Evolutionary conservation across 1,139 yeast species (phyloP).

Genomic region (Geotrichum fermentans): DNA sequence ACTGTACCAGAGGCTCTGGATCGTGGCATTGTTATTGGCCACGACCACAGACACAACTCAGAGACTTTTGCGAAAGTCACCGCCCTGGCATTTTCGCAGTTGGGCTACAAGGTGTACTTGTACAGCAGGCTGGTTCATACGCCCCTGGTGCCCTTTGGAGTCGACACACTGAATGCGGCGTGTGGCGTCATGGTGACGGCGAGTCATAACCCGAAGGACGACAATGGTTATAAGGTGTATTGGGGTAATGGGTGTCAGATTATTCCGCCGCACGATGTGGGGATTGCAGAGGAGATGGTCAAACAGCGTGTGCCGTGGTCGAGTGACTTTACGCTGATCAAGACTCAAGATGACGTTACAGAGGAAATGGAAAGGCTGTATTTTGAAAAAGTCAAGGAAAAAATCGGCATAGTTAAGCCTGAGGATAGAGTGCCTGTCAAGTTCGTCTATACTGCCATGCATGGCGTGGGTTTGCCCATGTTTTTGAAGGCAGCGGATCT

Average conservation of each 20-base stretch:
- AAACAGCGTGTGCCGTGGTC: constrained; percentile 60
- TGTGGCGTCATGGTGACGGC: constrained; percentile 97
- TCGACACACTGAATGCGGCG: constrained; percentile 56
- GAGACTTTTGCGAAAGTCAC: constrained; percentile 72
- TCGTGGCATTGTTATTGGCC: constrained; percentile 72
- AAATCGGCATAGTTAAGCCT: constrained; percentile 12
- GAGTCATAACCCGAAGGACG: constrained; percentile 89
- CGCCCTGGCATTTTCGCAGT: constrained; percentile 64
- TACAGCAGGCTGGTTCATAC: constrained; percentile 70
- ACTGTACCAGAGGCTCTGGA: constrained; percentile 33
- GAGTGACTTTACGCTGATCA: constrained; percentile 24
- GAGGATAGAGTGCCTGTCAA: constrained; percentile 33
- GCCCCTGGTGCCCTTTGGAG: constrained; percentile 86
- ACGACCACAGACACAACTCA: constrained; percentile 86
- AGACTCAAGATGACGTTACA: constrained; percentile 18
- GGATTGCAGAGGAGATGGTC: constrained; percentile 62
- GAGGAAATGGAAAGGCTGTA: constrained; percentile 25
- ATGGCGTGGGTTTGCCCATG: constrained; percentile 70
- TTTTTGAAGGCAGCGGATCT: constrained; percentile 32
- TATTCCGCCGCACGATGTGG: constrained; percentile 81
- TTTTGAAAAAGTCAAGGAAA: constrained; percentile 23
- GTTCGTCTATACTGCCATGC: constrained; percentile 89
- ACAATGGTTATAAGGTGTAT: constrained; percentile 93
- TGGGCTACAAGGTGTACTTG: constrained; percentile 65
- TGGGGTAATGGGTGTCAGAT: constrained; percentile 93